phyloP scores from a whole-genome alignment of 2,329 filamentous ascomycete genomes.

The Botrytis squamosa region DNA sequence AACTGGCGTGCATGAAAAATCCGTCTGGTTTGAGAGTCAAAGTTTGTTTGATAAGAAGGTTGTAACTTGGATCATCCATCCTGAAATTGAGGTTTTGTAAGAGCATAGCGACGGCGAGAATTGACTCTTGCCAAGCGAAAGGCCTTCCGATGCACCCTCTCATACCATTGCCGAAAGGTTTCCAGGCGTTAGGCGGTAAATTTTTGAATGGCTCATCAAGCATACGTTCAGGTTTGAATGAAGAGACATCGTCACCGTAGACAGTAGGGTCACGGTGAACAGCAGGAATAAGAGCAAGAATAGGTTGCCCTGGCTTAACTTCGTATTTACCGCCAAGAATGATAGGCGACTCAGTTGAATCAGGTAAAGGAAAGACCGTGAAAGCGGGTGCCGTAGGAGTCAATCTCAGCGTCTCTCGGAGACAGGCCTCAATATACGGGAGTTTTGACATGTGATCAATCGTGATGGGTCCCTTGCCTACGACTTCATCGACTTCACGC shows the following conservation, averaged over 20 bases:
- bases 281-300: slow-evolving; percentile 34
- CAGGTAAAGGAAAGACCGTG: slow-evolving; percentile 45
- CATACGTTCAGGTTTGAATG: slow-evolving; percentile 72
- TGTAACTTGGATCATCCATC: slow-evolving; percentile 59
- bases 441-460: slow-evolving; percentile 53
- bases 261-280: slow-evolving; percentile 61
- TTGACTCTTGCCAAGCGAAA: slow-evolving; percentile 73
- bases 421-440: slow-evolving; percentile 62
- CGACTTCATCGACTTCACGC: slow-evolving; percentile 53
- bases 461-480: slow-evolving; percentile 46
- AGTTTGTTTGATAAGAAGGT: slow-evolving; percentile 54
- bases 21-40: slow-evolving; percentile 64
- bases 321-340: slow-evolving; percentile 42
- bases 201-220: slow-evolving; percentile 66
- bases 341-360: slow-evolving; percentile 32
- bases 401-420: slow-evolving; percentile 66
- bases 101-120: slow-evolving; percentile 60
- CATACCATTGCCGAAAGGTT: slow-evolving; percentile 73
- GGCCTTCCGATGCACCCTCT: slow-evolving; percentile 70
- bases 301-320: slow-evolving; percentile 49
- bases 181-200: slow-evolving; percentile 63
- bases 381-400: slow-evolving; percentile 43
- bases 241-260: slow-evolving; percentile 62
- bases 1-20: slow-evolving; percentile 59
- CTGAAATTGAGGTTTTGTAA: slow-evolving; percentile 71